phyloP scores from a whole-genome alignment of 1,139 yeast species.

The Taphrina confusa region DNA sequence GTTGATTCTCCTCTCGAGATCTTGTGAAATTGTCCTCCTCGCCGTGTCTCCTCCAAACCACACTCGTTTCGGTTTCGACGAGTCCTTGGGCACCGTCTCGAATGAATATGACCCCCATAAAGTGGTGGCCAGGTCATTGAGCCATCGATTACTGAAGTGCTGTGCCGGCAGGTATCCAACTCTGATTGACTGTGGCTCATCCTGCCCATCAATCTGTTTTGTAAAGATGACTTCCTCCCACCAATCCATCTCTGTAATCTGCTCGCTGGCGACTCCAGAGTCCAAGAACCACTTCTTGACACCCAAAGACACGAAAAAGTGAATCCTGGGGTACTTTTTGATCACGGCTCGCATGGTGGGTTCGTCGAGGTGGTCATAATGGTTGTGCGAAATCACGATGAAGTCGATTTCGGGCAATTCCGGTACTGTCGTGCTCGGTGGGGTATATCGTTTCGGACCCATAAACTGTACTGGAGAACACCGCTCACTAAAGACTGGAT shows the following conservation, averaged over 20 bases:
- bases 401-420: conserved; percentile 68
- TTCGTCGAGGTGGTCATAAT: conserved; percentile 45
- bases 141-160: conserved; percentile 91
- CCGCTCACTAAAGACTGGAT: conserved; percentile 37
- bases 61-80: conserved; percentile 18
- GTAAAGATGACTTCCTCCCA: conserved; percentile 63
- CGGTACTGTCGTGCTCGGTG: conserved; percentile 64
- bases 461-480: conserved; percentile 51
- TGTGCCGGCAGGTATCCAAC: conserved; percentile 70
- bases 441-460: conserved; percentile 80
- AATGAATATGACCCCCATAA: conserved; percentile 57
- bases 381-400: conserved; percentile 85
- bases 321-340: conserved; percentile 29
- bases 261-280: conserved; percentile 55
- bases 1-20: conserved; percentile 35
- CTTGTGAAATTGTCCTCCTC: conserved; percentile 61
- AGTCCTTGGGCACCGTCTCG: not conserved
- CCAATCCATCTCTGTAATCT: conserved; percentile 76
- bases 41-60: conserved; percentile 70
- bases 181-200: conserved; percentile 9
- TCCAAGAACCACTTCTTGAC: conserved; percentile 60
- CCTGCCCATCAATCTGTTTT: conserved; percentile 15
- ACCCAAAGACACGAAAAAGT: conserved; percentile 70
- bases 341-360: conserved; percentile 32
- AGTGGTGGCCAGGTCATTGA: conserved; percentile 73